Evolutionary conservation across 2,329 filamentous ascomycete genomes (phyloP), one percentile per base, ranked within the genome.

Genomic region (Chrysoporthe deuterocubensis): DNA sequence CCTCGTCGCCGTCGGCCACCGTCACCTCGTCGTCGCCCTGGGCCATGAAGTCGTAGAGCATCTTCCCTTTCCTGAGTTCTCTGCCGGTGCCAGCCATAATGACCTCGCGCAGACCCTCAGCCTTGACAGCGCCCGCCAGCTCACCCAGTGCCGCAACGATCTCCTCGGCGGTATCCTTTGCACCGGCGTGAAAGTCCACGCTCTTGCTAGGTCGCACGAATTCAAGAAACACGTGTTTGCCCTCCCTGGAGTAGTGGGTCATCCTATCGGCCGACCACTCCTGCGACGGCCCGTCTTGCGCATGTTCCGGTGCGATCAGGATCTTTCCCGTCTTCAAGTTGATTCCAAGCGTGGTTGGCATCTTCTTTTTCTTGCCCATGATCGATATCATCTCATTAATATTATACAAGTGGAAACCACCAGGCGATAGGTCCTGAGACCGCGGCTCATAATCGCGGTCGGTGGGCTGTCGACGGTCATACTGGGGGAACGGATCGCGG

Each of bases 371-470:
- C 82, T 97, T 97, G 67, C 95, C 95, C 89, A 97, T 94, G 57
- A 96, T 89, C n/a, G 94, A 95, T 4, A 97, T 89, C 92, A 97
- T 97, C 80, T 98, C 95, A 76, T 94, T 97, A 74, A 98, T 94
- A 74, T 97, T 97, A 81, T 97, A 98, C 78, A 98, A 85, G 76
- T 96, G 94, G 76, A 94, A 98, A 1, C 92, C 93, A 21, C 92
- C 92, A 5, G 92, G 92, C 1, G 90, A 90, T 42, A 82, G 77
- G n/a, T 73, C 78, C 72, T 71, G 71, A 34, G 74, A 66, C 54
- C 73, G 71, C 50, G 72, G 32, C 40, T 74, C 74, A 16, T 79
- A 77, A 32, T 76, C 76, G 70, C 57, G 62, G 18, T 52, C 48
- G 11, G 65, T 9, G 46, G 65, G 37, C 67, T 65, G 58, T 79